A percentile compares a stretch with the other conserved stretches of the same genome.
Evolutionary conservation across 176 grass and related monocot genomes (phyloP).

Genomic region (Areca catechu): DNA sequence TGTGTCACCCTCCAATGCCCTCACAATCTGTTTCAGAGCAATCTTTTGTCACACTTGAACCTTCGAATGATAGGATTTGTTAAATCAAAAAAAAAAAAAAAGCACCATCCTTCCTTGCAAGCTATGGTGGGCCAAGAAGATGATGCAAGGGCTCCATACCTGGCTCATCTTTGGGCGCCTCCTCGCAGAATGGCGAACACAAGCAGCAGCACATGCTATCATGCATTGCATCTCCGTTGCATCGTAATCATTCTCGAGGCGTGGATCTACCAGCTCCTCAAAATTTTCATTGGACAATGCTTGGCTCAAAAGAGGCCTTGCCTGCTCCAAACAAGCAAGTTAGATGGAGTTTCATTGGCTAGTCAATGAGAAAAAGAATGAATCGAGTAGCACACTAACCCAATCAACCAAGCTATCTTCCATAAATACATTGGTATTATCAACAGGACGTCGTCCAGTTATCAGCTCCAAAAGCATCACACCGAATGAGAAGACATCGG

Average conservation of each 20-base stretch:
- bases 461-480: slow-evolving; percentile 96
- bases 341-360: neutral
- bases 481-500: slow-evolving; percentile 94
- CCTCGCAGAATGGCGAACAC: slow-evolving; percentile 77
- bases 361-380: too few species aligned
- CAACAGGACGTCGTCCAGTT: slow-evolving; percentile 65
- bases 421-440: slow-evolving; percentile 37
- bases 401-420: slow-evolving; percentile 93
- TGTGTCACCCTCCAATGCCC: slow-evolving; percentile 80
- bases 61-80: neutral
- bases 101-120: neutral
- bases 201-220: slow-evolving; percentile 65
- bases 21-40: slow-evolving; percentile 41
- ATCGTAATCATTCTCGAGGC: slow-evolving; percentile 50
- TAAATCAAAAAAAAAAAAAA: neutral
- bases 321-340: slow-evolving; percentile 24
- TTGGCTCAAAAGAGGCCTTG: slow-evolving; percentile 50
- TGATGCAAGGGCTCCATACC: slow-evolving; percentile 15
- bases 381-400: slow-evolving; percentile 32
- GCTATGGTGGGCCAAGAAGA: neutral
- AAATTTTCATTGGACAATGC: slow-evolving; percentile 33
- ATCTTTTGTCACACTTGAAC: neutral
- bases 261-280: slow-evolving; percentile 58
- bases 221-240: slow-evolving; percentile 57
- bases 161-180: slow-evolving; percentile 93